These are phyloP conservation scores for Peniophora sp. DNA, from an alignment of 1,284 basidiomycete species.

Conservation along the genomic window DNA sequence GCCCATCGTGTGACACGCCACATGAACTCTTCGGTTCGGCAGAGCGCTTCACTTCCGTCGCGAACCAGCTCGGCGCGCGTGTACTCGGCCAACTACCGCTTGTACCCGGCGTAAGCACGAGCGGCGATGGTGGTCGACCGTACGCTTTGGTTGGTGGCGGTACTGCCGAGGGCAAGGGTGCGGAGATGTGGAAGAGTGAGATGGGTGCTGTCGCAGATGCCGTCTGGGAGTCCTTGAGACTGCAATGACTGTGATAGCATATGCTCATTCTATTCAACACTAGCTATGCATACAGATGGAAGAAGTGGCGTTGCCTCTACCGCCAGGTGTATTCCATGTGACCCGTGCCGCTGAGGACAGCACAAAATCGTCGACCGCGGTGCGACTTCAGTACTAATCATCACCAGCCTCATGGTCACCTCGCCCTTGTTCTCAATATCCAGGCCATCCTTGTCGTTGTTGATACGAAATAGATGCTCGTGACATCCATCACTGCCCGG, in stretches of 20 bases:
- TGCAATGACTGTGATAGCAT: background rate
- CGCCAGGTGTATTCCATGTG: too few species aligned
- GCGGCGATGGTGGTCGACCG: slow-evolving; percentile 71
- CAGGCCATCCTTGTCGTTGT: too few species aligned
- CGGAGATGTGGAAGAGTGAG: background rate
- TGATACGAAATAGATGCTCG: too few species aligned
- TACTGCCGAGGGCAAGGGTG: background rate
- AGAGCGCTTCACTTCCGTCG: slow-evolving; percentile 57
- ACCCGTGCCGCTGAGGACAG: too few species aligned
- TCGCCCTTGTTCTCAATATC: too few species aligned
- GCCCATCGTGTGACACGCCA: slow-evolving; percentile 61
- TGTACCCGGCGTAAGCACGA: slow-evolving; percentile 66
- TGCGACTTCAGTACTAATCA: too few species aligned
- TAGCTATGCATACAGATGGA: too few species aligned
- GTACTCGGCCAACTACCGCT: slow-evolving; percentile 85
- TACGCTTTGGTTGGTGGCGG: slow-evolving; percentile 33
- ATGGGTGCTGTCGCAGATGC: background rate
- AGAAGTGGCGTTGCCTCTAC: too few species aligned
- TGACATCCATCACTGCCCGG: too few species aligned
- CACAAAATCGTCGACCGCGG: too few species aligned
- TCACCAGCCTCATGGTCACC: too few species aligned
- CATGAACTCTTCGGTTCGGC: slow-evolving; percentile 81
- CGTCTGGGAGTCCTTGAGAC: background rate
- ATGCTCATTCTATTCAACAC: too few species aligned
- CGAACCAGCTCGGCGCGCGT: slow-evolving; percentile 51